phyloP scores from a whole-genome alignment of 164 flowering plant genomes.

The Liquidambar formosana region DNA sequence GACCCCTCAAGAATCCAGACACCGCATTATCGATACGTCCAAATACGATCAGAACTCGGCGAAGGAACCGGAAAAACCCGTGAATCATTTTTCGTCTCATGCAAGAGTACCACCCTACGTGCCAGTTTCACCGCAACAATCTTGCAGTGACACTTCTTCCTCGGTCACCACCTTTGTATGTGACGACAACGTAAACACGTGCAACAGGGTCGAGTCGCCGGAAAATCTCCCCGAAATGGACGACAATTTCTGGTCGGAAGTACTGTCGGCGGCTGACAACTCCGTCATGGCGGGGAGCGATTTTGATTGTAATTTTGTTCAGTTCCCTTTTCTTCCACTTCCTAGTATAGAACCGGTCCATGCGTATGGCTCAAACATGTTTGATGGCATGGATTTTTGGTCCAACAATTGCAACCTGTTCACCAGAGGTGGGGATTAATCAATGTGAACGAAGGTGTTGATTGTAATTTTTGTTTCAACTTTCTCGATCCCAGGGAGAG shows the following conservation, averaged over 20 bases:
- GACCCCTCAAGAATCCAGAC: background rate
- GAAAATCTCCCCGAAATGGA: constrained; percentile 27
- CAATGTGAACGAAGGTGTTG: no score
- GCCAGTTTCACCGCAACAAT: constrained; percentile 23
- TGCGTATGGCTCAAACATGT: background rate
- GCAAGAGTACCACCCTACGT: no score
- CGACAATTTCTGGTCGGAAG: constrained; percentile 40
- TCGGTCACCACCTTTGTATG: background rate
- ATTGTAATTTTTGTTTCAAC: no score
- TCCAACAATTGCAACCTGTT: background rate
- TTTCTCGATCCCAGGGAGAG: no score
- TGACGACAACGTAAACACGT: no score
- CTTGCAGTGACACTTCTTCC: constrained; percentile 24
- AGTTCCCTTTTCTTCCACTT: constrained; percentile 7
- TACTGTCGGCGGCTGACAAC: constrained; percentile 23
- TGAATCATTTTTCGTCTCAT: no score
- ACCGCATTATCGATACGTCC: background rate
- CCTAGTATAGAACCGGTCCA: background rate
- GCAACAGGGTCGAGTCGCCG: constrained; percentile 11
- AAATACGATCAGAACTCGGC: constrained; percentile 1
- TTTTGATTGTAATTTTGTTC: background rate
- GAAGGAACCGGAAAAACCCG: background rate
- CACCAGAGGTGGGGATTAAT: background rate
- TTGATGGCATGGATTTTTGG: background rate
- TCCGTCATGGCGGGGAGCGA: constrained; percentile 3